Evolutionary conservation across 1,284 basidiomycete genomes (phyloP), one percentile per base, ranked within the genome.

Genomic region (Anthracocystis walkeri): DNA sequence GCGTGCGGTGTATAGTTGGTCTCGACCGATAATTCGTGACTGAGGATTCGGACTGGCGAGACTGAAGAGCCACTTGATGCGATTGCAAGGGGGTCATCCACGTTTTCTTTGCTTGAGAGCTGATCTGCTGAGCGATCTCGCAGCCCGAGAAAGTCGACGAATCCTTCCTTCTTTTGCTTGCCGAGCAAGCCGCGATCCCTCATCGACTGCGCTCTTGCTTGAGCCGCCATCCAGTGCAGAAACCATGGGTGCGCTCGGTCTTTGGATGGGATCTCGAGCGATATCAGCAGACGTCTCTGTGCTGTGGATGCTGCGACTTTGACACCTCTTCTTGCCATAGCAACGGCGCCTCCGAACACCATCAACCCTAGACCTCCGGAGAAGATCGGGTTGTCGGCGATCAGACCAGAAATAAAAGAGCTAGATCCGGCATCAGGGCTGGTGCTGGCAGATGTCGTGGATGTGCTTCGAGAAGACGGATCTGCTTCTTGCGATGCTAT

Each of bases 191-290:
- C 82, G 10, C 69, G 59, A 27, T 81, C 57, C 7, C 82, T 68
- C 71, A 83, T 75, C 31, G 78, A 77, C 38, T 84, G 84, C 0
- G 84, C 81, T 40, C 87, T 58, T 16, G 83, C 82, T 63, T 84
- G 86, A 1, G 84, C 89, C 3, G 94, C 91, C 93, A 99, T 94
- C 97, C 97, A 99, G 69, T 92, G 89, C 31, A 99, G 90, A 85
- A 99, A 96, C 95, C 97, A 99, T 40, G 94, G 92, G 85, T 99
- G 98, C 2, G 95, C 89, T 29, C 90, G 91, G 85, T 99, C 97
- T 83, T 95, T 94, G 80, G 95, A 97, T 55, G 93, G 94, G 78
- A 99, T 95, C 87, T 99, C 97, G 51, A 99, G 90, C 6, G 94
- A 92, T 46, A 99, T 95, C 54, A 99, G 90, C 87, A 99, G 89